A percentile compares a stretch with the other conserved stretches of the same genome.
Evolutionary conservation across 1,284 basidiomycete genomes (phyloP).

Genomic region (Ustanciosporium gigantosporum): DNA sequence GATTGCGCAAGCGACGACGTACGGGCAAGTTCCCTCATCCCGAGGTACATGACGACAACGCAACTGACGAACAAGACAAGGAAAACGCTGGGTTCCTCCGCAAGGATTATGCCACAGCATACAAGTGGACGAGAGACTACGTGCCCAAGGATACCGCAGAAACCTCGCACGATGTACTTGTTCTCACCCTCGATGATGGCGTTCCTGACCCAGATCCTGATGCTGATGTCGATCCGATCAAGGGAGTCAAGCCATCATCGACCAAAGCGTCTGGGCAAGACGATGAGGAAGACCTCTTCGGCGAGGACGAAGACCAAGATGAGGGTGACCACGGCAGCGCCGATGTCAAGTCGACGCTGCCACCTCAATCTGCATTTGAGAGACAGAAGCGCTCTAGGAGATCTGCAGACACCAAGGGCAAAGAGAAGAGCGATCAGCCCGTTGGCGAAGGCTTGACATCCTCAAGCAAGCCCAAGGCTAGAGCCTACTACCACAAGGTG

Average conservation of each 20-base stretch:
- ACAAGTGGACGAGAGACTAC: conserved; percentile 48
- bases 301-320: conserved; percentile 31
- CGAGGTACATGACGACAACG: conserved; percentile 2
- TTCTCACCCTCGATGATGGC: conserved; percentile 51
- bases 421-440: conserved; percentile 31
- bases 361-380: conserved; percentile 44
- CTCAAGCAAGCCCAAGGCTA: conserved; percentile 18
- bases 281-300: conserved; percentile 38
- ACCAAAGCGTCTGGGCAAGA: conserved; percentile 7
- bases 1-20: conserved; percentile 47
- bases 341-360: conserved; percentile 27
- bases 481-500: conserved; percentile 55
- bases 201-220: conserved; percentile 47
- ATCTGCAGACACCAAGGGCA: conserved; percentile 32
- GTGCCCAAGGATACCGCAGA: conserved; percentile 44
- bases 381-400: conserved; percentile 34
- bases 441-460: conserved; percentile 11
- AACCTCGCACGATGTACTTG: conserved; percentile 37
- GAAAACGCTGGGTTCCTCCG: not conserved
- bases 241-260: conserved; percentile 19
- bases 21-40: conserved; percentile 37
- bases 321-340: conserved; percentile 3
- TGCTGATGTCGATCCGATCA: conserved; percentile 30
- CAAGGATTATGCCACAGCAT: conserved; percentile 45
- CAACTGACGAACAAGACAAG: conserved; percentile 4